These are phyloP conservation scores for Fusarium sp. DNA, from an alignment of 2,329 filamentous ascomycete genomes.

Conservation along the genomic window DNA sequence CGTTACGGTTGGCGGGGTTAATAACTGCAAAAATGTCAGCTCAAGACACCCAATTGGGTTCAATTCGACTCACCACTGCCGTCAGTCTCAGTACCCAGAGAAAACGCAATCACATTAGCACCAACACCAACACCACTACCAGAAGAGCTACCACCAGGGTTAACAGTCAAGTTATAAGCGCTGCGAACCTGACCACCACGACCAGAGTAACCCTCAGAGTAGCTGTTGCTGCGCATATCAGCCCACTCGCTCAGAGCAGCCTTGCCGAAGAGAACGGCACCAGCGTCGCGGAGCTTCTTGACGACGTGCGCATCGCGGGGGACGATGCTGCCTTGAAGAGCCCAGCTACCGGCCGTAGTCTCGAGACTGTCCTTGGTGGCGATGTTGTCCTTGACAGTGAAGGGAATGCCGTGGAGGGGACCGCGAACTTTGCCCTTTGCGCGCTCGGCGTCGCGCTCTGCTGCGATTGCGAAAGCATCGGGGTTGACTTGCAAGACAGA, in stretches of 20 bases:
- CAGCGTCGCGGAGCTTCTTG: constrained; percentile 68
- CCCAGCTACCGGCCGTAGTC: constrained; percentile 78
- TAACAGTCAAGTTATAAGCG: constrained; percentile 75
- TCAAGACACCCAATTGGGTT: not conserved
- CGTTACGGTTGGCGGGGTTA: constrained; percentile 76
- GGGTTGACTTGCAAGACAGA: constrained; percentile 75
- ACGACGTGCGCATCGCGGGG: constrained; percentile 77
- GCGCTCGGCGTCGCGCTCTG: constrained; percentile 69
- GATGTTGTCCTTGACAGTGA: constrained; percentile 75
- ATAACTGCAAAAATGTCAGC: constrained; percentile 61
- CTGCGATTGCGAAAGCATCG: constrained; percentile 72
- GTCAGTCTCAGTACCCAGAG: constrained; percentile 80
- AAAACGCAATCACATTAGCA: constrained; percentile 71
- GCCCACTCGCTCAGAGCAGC: constrained; percentile 80
- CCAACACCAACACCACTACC: constrained; percentile 74
- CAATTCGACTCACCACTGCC: constrained; percentile 61
- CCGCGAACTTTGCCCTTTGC: constrained; percentile 66
- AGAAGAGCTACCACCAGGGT: constrained; percentile 75
- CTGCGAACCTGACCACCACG: constrained; percentile 72
- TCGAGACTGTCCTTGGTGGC: constrained; percentile 82
- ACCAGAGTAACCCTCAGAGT: constrained; percentile 74
- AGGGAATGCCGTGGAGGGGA: constrained; percentile 79
- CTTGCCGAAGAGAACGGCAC: constrained; percentile 77
- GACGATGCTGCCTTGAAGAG: constrained; percentile 72
- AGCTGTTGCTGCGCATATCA: constrained; percentile 74